Evolutionary conservation across 2,329 filamentous ascomycete genomes (phyloP), one percentile per base, ranked within the genome.

Genomic region (Aspergillus ibericus): DNA sequence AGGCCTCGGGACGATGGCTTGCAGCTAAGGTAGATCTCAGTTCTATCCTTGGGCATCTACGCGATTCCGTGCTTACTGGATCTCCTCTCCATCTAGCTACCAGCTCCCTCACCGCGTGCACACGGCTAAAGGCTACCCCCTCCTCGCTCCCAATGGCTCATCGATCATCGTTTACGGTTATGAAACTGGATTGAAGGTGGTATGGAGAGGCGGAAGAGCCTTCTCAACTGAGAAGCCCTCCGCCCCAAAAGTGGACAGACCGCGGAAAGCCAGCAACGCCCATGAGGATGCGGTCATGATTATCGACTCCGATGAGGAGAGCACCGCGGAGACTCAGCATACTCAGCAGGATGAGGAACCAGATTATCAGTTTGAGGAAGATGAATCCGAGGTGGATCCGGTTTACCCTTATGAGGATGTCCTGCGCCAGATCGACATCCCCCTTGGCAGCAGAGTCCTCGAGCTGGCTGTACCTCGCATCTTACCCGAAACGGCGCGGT

Each of bases 161-260:
- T 84, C 82, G 2, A 77, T 88, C 59, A 77, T 88, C 46, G 67
- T 88, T 12, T 87, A 85, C 64, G 86, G 82, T 48, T 82, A 87
- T 63, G 81, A 83, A 42, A 78, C 77, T 42, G 86, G 86, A 5
- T 65, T 89, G 20, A 80, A 81, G 58, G 73, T 88, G 50, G 64
- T 86, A 29, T 88, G 86, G 86, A 79, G 83, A 71, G 85, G 85
- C 44, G 85, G 85, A 4, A 78, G 76, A 29, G 73, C 75, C 1
- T 78, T 84, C 56, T 80, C 80, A 34, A 59, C 64, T 25, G 56
- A 66, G 36, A 68, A 73, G 61, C 57, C 68, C 35, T 49, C 64
- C 4, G 58, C 62, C 66, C 20, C 61, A 50, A 57, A 75, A 63
- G 65, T 66, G 29, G 59, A 62, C 16, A 72, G 66, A 48, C 55